These are phyloP conservation scores for Gnaphalium uliginosum DNA, from an alignment of 129 eudicot genomes.

Conservation along the genomic window DNA sequence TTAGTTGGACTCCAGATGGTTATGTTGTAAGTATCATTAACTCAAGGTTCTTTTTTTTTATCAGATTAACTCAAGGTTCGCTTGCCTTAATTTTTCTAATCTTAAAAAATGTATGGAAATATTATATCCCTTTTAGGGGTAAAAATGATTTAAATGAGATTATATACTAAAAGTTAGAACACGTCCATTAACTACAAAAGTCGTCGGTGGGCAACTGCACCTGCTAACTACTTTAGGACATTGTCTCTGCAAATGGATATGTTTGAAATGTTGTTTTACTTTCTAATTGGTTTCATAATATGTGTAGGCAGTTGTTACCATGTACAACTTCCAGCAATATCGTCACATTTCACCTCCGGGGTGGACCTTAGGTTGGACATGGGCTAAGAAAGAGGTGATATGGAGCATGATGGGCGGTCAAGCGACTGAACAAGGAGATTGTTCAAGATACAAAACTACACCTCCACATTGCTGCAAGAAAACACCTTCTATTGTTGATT, in stretches of 20 bases:
- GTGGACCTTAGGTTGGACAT: constrained; percentile 95
- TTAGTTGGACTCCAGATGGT: constrained; percentile 93
- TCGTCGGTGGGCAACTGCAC: not conserved
- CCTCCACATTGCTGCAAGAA: constrained; percentile 91
- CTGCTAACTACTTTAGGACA: not conserved
- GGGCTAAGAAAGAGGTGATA: constrained; percentile 94
- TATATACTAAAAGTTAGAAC: not conserved
- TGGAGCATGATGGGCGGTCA: constrained; percentile 95
- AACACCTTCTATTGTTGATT: constrained; percentile 73
- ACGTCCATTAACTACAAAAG: not conserved
- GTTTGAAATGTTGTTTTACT: constrained; percentile 1
- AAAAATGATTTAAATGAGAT: not conserved
- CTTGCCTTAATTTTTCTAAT: not conserved
- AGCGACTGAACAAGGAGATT: constrained; percentile 95
- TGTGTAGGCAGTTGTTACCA: constrained; percentile 82
- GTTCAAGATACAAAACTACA: constrained; percentile 74
- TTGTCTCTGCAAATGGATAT: not conserved
- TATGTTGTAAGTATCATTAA: constrained; percentile 70
- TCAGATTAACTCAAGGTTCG: not conserved
- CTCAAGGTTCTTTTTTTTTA: not conserved
- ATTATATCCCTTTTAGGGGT: not conserved
- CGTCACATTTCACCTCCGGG: constrained; percentile 94
- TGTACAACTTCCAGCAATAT: constrained; percentile 89
- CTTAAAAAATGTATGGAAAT: not conserved
- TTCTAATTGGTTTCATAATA: not conserved